Evolutionary conservation across 2,329 filamentous ascomycete genomes (phyloP).

Genomic region (Claviceps sp.): DNA sequence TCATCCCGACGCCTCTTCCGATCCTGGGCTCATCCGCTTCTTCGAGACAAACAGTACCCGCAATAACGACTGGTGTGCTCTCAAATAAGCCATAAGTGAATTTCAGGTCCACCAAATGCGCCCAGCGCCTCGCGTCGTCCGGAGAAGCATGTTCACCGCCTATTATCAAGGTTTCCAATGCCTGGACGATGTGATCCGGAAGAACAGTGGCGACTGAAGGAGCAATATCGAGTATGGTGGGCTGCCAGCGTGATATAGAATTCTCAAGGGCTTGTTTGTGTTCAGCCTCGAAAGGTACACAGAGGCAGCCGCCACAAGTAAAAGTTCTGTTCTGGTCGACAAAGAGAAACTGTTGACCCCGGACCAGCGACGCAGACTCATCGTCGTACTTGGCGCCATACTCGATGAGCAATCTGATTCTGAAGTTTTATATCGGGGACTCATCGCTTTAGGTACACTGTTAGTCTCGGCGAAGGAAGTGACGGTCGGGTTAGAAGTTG

Average conservation of each 20-base stretch:
- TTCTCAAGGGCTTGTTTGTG: neutral
- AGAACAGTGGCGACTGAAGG: neutral
- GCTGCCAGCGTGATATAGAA: neutral
- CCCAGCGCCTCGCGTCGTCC: neutral
- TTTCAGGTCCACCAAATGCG: neutral
- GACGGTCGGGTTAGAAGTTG: conserved; percentile 28
- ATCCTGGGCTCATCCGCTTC: conserved; percentile 5
- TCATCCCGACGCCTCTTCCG: conserved; percentile 4
- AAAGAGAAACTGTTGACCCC: conserved; percentile 26
- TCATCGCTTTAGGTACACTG: conserved; percentile 70
- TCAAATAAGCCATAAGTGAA: conserved; percentile 1
- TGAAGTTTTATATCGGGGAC: conserved; percentile 69
- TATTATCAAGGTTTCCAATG: neutral
- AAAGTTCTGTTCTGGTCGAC: conserved; percentile 48
- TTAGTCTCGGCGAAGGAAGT: conserved; percentile 40
- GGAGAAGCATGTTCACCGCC: neutral
- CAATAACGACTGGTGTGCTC: neutral
- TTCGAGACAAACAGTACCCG: neutral
- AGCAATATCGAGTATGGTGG: conserved; percentile 1
- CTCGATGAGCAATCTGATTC: conserved; percentile 57
- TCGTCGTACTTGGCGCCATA: conserved; percentile 50
- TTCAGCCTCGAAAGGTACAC: neutral
- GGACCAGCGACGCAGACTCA: conserved; percentile 27
- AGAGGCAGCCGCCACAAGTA: conserved; percentile 1
- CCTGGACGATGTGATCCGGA: neutral